Conservation (phyloP, 352 stramenopile genomes). For the Phytophthora sansomeana region DNA sequence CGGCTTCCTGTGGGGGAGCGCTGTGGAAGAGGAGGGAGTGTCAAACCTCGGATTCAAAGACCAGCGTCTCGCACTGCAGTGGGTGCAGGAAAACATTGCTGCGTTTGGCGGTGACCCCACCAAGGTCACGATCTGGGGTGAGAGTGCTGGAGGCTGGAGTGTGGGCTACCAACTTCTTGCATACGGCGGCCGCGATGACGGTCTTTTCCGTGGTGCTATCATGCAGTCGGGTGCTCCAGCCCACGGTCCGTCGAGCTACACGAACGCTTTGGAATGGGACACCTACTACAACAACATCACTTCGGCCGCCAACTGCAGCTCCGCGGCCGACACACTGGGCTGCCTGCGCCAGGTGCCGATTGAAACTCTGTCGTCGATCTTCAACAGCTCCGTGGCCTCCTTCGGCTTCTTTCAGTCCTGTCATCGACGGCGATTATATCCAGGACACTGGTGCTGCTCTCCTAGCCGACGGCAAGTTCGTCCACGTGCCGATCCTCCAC, state of each 20-base stretch:
- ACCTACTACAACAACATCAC: conserved; percentile 42
- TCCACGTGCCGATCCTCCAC: conserved; percentile 28
- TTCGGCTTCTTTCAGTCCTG: conserved; percentile 12
- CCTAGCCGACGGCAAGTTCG: conserved; percentile 29
- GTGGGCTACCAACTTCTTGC: conserved; percentile 34
- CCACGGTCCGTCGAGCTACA: conserved; percentile 19
- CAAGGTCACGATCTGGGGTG: conserved; percentile 13
- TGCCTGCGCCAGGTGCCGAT: conserved; percentile 36
- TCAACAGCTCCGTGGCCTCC: conserved; percentile 36
- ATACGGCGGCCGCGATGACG: conserved; percentile 31
- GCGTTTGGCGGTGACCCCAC: conserved; percentile 8
- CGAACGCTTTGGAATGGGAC: conserved; percentile 28
- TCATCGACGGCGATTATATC: conserved; percentile 39
- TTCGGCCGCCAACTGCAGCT: conserved; percentile 23
- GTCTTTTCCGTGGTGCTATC: conserved; percentile 27
- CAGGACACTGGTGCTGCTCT: conserved; percentile 12
- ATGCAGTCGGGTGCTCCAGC: conserved; percentile 33
- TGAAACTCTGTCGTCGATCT: conserved; percentile 20
- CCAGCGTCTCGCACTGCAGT: conserved; percentile 2
- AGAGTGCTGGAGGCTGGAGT: conserved; percentile 24
- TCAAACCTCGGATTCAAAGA: conserved; percentile 24
- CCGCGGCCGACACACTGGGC: conserved; percentile 20
- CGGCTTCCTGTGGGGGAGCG: conserved; percentile 41
- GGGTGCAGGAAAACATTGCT: conserved; percentile 18
- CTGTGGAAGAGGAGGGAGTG: conserved; percentile 48